These are phyloP conservation scores for Garcia nutans DNA, from an alignment of 345 rosid genomes.

Conservation along the genomic window DNA sequence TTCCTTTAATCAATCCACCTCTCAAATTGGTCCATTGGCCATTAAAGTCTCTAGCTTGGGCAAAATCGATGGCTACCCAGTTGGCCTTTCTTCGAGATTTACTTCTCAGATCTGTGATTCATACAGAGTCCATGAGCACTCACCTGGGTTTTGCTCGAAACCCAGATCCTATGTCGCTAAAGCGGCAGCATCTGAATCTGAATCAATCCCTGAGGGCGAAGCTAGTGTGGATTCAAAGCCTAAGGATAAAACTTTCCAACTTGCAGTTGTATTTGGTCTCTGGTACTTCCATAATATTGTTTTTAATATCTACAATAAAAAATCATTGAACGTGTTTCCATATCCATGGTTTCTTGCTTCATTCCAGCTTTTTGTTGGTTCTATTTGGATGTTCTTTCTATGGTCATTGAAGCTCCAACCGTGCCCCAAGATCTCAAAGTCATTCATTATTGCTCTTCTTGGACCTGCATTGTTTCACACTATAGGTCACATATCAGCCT, in stretches of 20 bases:
- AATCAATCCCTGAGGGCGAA: slow-evolving; percentile 47
- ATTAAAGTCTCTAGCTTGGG: slow-evolving; percentile 28
- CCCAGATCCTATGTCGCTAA: slow-evolving; percentile 38
- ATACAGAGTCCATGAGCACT: slow-evolving; percentile 9
- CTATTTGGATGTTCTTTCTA: slow-evolving; percentile 80
- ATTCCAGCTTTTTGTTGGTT: slow-evolving; percentile 87
- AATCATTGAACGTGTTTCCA: slow-evolving; percentile 81
- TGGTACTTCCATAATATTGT: slow-evolving; percentile 94
- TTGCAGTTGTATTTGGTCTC: slow-evolving; percentile 71
- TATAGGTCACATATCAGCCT: slow-evolving; percentile 91
- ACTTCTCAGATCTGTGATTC: slow-evolving; percentile 40
- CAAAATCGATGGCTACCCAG: slow-evolving; percentile 32
- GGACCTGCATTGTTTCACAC: slow-evolving; percentile 97
- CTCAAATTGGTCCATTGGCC: slow-evolving; percentile 9
- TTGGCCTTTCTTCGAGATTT: slow-evolving; percentile 35
- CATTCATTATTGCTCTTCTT: slow-evolving; percentile 81
- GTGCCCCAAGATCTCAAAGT: slow-evolving; percentile 73
- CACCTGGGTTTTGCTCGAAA: slow-evolving; percentile 34
- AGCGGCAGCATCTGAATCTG: slow-evolving; percentile 45
- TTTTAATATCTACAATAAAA: slow-evolving; percentile 91
- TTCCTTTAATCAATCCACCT: slow-evolving; percentile 29
- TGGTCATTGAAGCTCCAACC: slow-evolving; percentile 87
- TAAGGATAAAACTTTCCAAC: slow-evolving; percentile 52
- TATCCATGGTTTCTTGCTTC: slow-evolving; percentile 98
- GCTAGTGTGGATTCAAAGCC: slow-evolving; percentile 26